These are phyloP conservation scores for Alternaria sp. DNA, from an alignment of 2,329 filamentous ascomycete species.

Conservation along the genomic window DNA sequence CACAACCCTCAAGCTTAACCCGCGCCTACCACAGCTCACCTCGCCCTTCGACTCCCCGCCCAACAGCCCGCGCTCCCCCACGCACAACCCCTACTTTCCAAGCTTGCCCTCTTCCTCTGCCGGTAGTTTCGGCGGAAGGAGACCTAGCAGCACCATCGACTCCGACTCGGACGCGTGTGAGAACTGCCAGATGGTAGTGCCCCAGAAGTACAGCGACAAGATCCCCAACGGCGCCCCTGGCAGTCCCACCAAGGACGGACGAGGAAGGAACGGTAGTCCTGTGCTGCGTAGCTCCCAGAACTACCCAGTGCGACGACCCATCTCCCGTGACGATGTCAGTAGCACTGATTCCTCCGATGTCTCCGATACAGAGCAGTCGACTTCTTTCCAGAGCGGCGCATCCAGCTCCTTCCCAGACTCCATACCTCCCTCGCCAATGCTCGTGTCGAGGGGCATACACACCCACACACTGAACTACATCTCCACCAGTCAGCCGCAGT, in stretches of 20 bases:
- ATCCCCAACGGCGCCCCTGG: constrained; percentile 63
- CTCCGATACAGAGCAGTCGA: constrained; percentile 50
- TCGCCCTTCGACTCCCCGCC: constrained; percentile 54
- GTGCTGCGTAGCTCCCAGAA: constrained; percentile 64
- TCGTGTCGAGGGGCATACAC: constrained; percentile 54
- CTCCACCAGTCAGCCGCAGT: constrained; percentile 64
- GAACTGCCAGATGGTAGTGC: constrained; percentile 65
- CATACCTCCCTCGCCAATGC: constrained; percentile 53
- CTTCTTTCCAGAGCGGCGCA: constrained; percentile 45
- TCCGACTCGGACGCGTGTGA: constrained; percentile 64
- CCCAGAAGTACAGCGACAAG: constrained; percentile 62
- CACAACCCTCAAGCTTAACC: constrained; percentile 41
- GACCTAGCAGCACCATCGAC: constrained; percentile 50
- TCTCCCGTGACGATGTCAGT: constrained; percentile 38
- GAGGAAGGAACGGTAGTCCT: constrained; percentile 61
- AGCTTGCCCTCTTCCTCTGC: constrained; percentile 43
- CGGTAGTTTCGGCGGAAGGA: constrained; percentile 41
- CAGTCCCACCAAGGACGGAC: constrained; percentile 58
- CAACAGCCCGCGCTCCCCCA: constrained; percentile 51
- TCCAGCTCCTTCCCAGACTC: constrained; percentile 44
- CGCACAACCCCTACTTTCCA: constrained; percentile 61
- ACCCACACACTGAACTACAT: constrained; percentile 66
- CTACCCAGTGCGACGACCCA: constrained; percentile 59
- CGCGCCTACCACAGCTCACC: constrained; percentile 43
- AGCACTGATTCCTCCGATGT: constrained; percentile 48